These are phyloP conservation scores for Coniochaeta pulveracea DNA, from an alignment of 2,329 filamentous ascomycete genomes.

Conservation along the genomic window DNA sequence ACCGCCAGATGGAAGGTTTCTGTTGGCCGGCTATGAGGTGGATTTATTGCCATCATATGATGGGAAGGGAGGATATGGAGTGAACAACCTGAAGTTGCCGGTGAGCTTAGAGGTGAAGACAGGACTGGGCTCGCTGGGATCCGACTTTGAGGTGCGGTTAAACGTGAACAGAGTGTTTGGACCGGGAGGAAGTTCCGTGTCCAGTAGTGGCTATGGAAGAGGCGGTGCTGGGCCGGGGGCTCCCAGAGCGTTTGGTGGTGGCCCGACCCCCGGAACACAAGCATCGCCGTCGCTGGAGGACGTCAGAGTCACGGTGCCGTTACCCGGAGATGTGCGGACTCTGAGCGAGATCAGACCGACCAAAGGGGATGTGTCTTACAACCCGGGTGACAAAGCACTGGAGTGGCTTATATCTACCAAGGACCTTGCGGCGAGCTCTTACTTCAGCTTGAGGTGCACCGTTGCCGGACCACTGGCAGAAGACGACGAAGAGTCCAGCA, in stretches of 20 bases:
- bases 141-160: constrained; percentile 82
- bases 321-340: constrained; percentile 71
- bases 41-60: constrained; percentile 68
- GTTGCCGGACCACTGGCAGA: constrained; percentile 55
- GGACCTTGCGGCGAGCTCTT: constrained; percentile 56
- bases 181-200: constrained; percentile 9
- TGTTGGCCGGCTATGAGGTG: constrained; percentile 88
- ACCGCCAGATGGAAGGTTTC: constrained; percentile 87
- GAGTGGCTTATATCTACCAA: constrained; percentile 78
- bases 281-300: constrained; percentile 60
- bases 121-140: constrained; percentile 59
- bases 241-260: constrained; percentile 31
- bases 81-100: constrained; percentile 65
- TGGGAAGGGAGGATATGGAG: constrained; percentile 40
- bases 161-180: constrained; percentile 57
- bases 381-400: constrained; percentile 56
- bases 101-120: constrained; percentile 75
- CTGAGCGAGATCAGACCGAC: constrained; percentile 71
- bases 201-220: constrained; percentile 19
- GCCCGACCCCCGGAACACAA: constrained; percentile 39
- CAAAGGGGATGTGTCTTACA: constrained; percentile 75
- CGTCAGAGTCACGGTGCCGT: constrained; percentile 64
- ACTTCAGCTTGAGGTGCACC: constrained; percentile 68
- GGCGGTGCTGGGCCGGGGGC: constrained; percentile 27
- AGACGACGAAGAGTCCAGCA: constrained; percentile 33